phyloP scores from a whole-genome alignment of 352 stramenopile species.

The Pythium vanterpoolii region DNA sequence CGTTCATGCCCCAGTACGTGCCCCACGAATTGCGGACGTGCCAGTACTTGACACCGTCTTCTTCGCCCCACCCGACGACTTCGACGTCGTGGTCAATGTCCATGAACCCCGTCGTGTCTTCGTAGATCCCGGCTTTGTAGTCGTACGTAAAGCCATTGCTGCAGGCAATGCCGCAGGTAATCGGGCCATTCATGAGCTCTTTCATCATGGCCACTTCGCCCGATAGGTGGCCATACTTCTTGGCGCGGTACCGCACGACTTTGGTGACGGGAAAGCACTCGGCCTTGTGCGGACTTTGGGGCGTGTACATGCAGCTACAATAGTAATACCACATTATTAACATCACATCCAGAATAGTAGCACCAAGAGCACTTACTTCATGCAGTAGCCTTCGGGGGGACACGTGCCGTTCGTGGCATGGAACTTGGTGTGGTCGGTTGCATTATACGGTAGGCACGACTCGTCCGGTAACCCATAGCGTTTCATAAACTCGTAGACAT shows the following conservation, averaged over 20 bases:
- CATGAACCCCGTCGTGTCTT: constrained; percentile 87
- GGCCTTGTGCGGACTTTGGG: constrained; percentile 34
- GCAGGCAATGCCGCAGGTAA: constrained; percentile 93
- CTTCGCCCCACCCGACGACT: constrained; percentile 91
- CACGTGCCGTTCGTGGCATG: constrained; percentile 61
- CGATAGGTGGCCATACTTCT: constrained; percentile 56
- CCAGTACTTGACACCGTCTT: constrained; percentile 94
- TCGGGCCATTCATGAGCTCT: constrained; percentile 79
- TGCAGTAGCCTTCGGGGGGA: constrained; percentile 73
- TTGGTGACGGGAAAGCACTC: constrained; percentile 74
- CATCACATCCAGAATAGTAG: background rate
- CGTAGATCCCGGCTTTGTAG: constrained; percentile 92
- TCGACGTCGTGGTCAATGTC: constrained; percentile 85
- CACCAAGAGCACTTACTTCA: constrained; percentile 63
- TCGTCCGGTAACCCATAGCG: constrained; percentile 73
- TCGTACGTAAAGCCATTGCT: constrained; percentile 78
- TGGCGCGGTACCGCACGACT: constrained; percentile 79
- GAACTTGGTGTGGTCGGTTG: constrained; percentile 82
- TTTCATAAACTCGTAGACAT: constrained; percentile 83
- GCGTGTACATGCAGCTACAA: constrained; percentile 70
- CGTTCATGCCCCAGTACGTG: constrained; percentile 94
- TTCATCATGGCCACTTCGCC: constrained; percentile 86
- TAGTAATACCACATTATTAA: too few relatives aligned
- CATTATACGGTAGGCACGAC: constrained; percentile 79
- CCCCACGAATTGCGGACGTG: constrained; percentile 96